Conservation (phyloP, 2,329 filamentous ascomycete species). For the Scolecobasidium constrictum region DNA sequence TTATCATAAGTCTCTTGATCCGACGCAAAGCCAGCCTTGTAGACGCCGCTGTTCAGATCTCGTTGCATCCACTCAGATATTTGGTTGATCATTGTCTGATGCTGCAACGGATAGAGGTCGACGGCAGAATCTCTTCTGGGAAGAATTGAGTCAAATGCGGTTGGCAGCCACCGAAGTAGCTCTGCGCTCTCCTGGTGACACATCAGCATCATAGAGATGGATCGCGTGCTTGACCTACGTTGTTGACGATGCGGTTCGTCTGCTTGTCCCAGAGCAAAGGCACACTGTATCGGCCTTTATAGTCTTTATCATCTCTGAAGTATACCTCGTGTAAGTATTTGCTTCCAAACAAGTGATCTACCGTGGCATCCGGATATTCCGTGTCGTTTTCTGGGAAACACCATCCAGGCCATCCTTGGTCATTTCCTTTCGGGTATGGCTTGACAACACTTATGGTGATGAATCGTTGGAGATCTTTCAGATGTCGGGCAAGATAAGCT, state of each 20-base stretch:
- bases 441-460: slow-evolving; percentile 75
- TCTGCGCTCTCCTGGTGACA: slow-evolving; percentile 60
- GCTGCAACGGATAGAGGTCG: slow-evolving; percentile 33
- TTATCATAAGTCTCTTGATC: slow-evolving; percentile 39
- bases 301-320: slow-evolving; percentile 61
- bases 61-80: slow-evolving; percentile 43
- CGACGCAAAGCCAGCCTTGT: slow-evolving; percentile 41
- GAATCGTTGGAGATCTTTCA: slow-evolving; percentile 85
- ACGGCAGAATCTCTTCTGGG: slow-evolving; percentile 31
- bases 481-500: slow-evolving; percentile 72
- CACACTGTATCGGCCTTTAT: slow-evolving; percentile 73
- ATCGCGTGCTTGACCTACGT: slow-evolving; percentile 25
- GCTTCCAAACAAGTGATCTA: slow-evolving; percentile 50
- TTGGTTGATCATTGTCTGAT: slow-evolving; percentile 34
- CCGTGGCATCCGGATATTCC: slow-evolving; percentile 44
- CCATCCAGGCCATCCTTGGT: slow-evolving; percentile 48
- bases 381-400: slow-evolving; percentile 63
- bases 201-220: not conserved
- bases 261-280: slow-evolving; percentile 77
- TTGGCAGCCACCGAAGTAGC: slow-evolving; percentile 83
- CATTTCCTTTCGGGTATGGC: slow-evolving; percentile 65
- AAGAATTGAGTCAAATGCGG: slow-evolving; percentile 58
- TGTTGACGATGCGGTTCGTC: slow-evolving; percentile 68
- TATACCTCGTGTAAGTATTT: slow-evolving; percentile 72
- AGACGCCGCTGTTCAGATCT: slow-evolving; percentile 41